Evolutionary conservation across 2,329 filamentous ascomycete species (phyloP), one percentile per base, ranked within the genome.

Genomic region (Ophiostoma sp.): DNA sequence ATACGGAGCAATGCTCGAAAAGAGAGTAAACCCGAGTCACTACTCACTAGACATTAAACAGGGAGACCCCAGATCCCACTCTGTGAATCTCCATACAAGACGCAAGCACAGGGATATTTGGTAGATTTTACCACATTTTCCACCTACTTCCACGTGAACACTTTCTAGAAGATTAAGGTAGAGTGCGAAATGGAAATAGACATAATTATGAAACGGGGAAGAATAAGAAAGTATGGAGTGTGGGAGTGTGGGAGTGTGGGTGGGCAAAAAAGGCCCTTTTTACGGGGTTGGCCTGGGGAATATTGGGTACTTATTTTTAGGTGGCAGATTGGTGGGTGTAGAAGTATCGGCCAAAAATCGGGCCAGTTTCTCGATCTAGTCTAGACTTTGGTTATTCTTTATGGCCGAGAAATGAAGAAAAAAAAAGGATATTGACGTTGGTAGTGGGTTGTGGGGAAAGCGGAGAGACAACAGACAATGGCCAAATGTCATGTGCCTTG

Each of bases 251-350:
- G 62, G 62, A 64, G 60, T 35, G 33, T n/a, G n/a, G n/a, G n/a
- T 11, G 27, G 33, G 33, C 20, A 39, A 39, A 65, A 65, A 65
- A 23, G 62, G 62, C 62, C 62, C 62, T n/a, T 65, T 65, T 65
- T 65, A 65, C 62, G 62, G 62, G 35, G 62, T 65, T 36, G 20
- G 20, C 20, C 17, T 39, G 20, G 33, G 33, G 17, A 36, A 36
- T 20, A 13, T n/a, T 35, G 31, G 35, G 33, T 41, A 65, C 62
- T 65, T 65, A 8, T 3, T 10, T 27, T 65, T 36, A 3, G 3
- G 33, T 13, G 33, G 11, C 20, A 39, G 11, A 15, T 4, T 39
- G 62, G 62, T 39, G 33, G n/a, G 20, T 7, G 62, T 2, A 15
- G 10, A 65, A 23, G 62, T 65, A 65, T 31, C 33, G 35, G 31